phyloP scores from a whole-genome alignment of 768 basidiomycete genomes.

The Trametes elegans region DNA sequence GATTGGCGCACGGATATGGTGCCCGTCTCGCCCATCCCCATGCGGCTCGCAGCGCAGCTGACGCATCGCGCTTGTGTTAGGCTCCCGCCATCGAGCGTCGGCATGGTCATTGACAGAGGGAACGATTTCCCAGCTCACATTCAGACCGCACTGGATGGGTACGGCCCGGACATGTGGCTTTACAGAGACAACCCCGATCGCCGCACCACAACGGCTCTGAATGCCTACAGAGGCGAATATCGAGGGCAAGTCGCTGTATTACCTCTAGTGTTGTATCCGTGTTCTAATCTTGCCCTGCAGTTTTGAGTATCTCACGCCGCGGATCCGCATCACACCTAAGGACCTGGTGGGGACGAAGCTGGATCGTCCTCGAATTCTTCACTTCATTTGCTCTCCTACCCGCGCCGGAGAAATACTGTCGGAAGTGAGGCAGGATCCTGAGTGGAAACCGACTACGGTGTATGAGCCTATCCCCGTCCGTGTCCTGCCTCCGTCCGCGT shows the following conservation, averaged over 20 bases:
- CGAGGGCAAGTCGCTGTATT: constrained; percentile 49
- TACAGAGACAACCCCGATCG: constrained; percentile 58
- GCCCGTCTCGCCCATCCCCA: neutral
- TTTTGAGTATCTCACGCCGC: constrained; percentile 75
- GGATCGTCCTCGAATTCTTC: constrained; percentile 51
- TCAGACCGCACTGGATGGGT: constrained; percentile 51
- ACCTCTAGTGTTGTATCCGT: neutral
- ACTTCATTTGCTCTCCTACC: constrained; percentile 83
- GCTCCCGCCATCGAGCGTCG: constrained; percentile 61
- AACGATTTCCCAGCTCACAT: constrained; percentile 67
- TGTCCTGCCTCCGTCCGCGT: constrained; percentile 8
- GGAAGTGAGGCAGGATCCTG: constrained; percentile 51
- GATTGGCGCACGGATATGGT: constrained; percentile 85
- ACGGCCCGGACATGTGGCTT: constrained; percentile 76
- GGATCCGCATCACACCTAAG: constrained; percentile 65
- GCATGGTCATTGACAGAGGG: constrained; percentile 86
- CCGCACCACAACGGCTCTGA: constrained; percentile 71
- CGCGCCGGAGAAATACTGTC: constrained; percentile 66
- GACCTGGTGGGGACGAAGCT: constrained; percentile 61
- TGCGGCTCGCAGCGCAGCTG: neutral
- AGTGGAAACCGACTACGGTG: constrained; percentile 66
- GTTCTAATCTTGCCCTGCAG: too few species aligned
- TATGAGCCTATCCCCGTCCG: constrained; percentile 88
- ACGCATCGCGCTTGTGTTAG: constrained; percentile 34
- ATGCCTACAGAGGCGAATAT: constrained; percentile 70